phyloP scores from a whole-genome alignment of 2,329 filamentous ascomycete species.

The Nemania sp. region DNA sequence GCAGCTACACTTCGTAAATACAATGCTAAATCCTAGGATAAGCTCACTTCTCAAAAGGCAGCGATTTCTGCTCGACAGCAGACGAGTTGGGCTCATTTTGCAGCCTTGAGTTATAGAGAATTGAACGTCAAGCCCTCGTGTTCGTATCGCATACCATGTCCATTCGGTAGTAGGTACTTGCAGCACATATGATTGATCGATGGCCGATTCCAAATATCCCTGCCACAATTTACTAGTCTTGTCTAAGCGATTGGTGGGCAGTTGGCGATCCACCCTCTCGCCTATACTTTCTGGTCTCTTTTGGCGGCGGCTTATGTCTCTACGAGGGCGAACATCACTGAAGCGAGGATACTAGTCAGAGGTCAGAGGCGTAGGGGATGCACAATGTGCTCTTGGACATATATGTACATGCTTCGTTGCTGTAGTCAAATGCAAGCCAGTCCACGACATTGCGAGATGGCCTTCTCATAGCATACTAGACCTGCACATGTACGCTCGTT shows the following conservation, averaged over 20 bases:
- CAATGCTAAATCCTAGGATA: too few species aligned
- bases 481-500: conserved; percentile 3
- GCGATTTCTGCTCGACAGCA: too few species aligned
- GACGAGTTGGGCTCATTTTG: too few species aligned
- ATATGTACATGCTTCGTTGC: conserved; percentile 7
- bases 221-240: neutral
- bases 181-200: neutral
- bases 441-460: conserved; percentile 1
- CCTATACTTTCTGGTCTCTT: conserved; percentile 4
- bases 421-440: conserved; percentile 20
- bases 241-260: conserved; percentile 21
- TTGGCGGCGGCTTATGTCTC: neutral
- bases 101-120: too few species aligned
- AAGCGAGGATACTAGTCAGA: conserved; percentile 8
- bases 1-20: too few species aligned
- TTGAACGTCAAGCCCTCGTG: too few species aligned
- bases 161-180: too few species aligned
- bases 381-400: conserved; percentile 2
- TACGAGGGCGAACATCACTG: neutral
- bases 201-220: conserved; percentile 23
- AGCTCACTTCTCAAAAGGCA: too few species aligned
- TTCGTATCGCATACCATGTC: too few species aligned
- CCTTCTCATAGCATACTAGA: conserved; percentile 6
- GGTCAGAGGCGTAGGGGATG: neutral
- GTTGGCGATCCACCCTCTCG: neutral